Evolutionary conservation across 495 filamentous ascomycete species (phyloP), one percentile per base, ranked within the genome.

Genomic region (Jackrogersella minutella): DNA sequence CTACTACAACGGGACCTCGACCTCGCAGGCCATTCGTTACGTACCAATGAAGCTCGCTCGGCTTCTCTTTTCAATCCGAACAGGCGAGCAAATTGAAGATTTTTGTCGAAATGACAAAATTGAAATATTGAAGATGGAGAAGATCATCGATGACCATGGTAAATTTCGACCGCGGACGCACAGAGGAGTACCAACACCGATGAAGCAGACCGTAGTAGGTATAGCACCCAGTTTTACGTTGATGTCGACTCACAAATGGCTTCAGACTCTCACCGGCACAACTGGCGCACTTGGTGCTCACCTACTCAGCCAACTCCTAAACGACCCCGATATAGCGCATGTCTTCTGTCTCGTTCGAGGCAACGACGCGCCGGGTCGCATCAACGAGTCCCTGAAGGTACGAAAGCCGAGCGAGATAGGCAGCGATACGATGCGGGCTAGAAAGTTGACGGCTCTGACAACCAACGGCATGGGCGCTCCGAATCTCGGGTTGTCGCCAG

Each of bases 241-340:
- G 10, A 14, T 30, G 26, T 10, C 10, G 13, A 7, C 26, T 56
- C 33, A 67, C n/a, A 16, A n/a, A 24, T 0, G 31, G 11, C 16
- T 11, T 17, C 36, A 86, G 84, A 71, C 88, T 33, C 74, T 89
- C 14, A 88, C 87, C 0, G 87, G 87, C 14, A 80, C 84, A 0
- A 88, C 85, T 2, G 87, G 87, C 9, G 82, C 80, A 26, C 80
- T 89, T 14, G 86, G 87, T 16, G 81, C 84, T 0, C 83, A 88
- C 43, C 73, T 82, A 3, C 74, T 88, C 3, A 69, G 75, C 43
- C 77, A 80, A 47, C 78, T 89, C 10, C 66, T 85, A 2, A 68
- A 76, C 17, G 76, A 80, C 17, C 70, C 79, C 5, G 72, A 74
- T 0, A 75, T 88, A 22, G 73, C 72, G 0, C 70, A 66, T 2